Evolutionary conservation across 257 asterid genomes (phyloP), one percentile per base, ranked within the genome.

Genomic region (Penstemon eatonii): DNA sequence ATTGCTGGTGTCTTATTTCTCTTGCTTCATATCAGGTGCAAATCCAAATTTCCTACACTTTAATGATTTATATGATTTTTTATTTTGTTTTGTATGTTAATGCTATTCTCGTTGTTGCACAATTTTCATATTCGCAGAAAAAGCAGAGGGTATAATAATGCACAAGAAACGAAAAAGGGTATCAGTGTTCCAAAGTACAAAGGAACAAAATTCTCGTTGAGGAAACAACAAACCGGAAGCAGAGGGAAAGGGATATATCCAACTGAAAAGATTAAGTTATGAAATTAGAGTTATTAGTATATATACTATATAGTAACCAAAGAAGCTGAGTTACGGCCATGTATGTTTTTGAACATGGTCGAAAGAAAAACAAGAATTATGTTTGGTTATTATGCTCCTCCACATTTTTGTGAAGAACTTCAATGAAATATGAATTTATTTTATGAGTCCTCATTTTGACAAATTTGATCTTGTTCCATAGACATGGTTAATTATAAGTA

Each of bases 11-110:
- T 76, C 25, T 56, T 89, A 61, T 73, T 79, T 79, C 78, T 92
- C 71, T 65, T 87, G 75, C 78, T 89, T 69, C 90, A 84, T 54
- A 74, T 92, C 75, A 89, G 89, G 96, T 91, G 43, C 5, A 84
- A 68, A 43, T 67, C 66, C 42, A 40, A 59, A 3, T 56, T 45
- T 44, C 41, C n/a, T 13, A 5, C 72, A 37, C 25, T 60, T 55
- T 36, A 51, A 9, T 12, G 7, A 44, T 59, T 25, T 56, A 10
- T 60, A 39, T 58, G 50, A 63, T 9, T 10, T 61, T 56, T 42
- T 15, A 6, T 49, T 61, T 66, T 63, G 66, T 13, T 60, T 44
- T 38, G 19, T 55, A 6, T 68, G 37, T n/a, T 11, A 10, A 5
- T 3, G 7, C 10, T 11, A 0, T 8, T 54, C 13, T 41, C 51